Evolutionary conservation across 129 eudicot species (phyloP), one percentile per base, ranked within the genome.

Genomic region (Erigeron canadensis): DNA sequence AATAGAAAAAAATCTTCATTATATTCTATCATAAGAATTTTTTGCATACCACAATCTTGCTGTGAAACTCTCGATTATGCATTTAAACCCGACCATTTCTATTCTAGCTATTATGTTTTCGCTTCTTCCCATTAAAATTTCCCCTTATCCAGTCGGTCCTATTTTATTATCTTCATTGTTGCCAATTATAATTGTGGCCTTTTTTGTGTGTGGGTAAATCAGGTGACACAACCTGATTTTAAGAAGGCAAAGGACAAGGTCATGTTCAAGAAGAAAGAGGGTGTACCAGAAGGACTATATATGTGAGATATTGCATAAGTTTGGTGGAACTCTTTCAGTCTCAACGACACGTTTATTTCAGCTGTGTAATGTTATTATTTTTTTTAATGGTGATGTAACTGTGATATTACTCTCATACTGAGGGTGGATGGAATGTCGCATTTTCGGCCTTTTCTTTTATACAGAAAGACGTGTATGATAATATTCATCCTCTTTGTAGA

Each of bases 211-310:
- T 17, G 61, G 74, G 1, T 18, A 13, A 60, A 53, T 57, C 77
- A 91, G 98, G 98, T 92, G 45, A 89, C 84, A 8, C 98, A 92
- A 80, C 63, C 80, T 2, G 98, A 92, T 81, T 92, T 92, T 81
- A 92, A 92, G 95, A 89, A 89, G 89, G 98, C 98, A 6, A 92
- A 92, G 74, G 98, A 92, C 69, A 92, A 92, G 89, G 98, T 92
- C 37, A 92, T 92, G 98, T 92, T 86, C 83, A 92, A 92, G 96
- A 92, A 92, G 87, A 92, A 92, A 81, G 98, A 92, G 76, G 98
- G 98, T 18, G 98, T 92, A 45, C 98, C 98, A 38, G 98, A 92
- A 83, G 98, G 98, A 67, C 91, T 92, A 5, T 92, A 92, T 72
- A 92, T 92, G 98, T 92, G 82, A 86, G 62, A 17, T n/a, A 17